Base-by-base conservation (phyloP, 2,329 filamentous ascomycete genomes). In the Penicillium thymicola region DNA sequence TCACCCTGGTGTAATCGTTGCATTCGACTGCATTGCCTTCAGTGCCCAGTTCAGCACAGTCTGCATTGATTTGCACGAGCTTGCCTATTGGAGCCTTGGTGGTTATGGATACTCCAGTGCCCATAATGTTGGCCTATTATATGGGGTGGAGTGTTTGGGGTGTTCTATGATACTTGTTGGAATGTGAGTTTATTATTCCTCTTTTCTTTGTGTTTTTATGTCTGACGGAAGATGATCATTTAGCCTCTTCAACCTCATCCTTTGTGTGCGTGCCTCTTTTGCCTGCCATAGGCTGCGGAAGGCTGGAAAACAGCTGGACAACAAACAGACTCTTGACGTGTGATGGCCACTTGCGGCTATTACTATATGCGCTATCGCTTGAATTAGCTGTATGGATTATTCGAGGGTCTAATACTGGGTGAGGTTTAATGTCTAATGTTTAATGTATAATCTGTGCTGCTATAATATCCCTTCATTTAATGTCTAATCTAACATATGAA, bases 101-200 rank as follows among this genome's bases (percentile, higher is more conserved):
- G 60, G 60, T 9, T 63, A 63, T 45, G 32, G n/a, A 14, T 36
- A 51, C 37, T 30, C 34, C 9, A 37, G 30, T 9, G 49, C 9
- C 11, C 23, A 9, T n/a, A 18, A 41, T 41, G 30, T n/a, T 13
- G 42, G 49, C 7, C 34, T 3, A 37, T 32, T 63, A 2, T 63
- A 61, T 27, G 54, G 57, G 3, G 52, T 51, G 2, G 59, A 61
- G 46, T 55, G 52, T 32, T 58, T 61, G 30, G 61, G 51, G 8
- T 55, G 48, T 21, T 50, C 57, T 14, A 47, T 61, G 49, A 55
- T 58, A 41, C 46, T 63, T 34, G 27, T 63, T 40, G 61, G 57
- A 37, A 23, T 58, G 59, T 63, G 30, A 55, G 57, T 58, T 5
- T 25, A 14, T 3, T 2, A 3, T 21, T 2, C 13, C 28, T 43